Evolutionary conservation across 2,329 filamentous ascomycete genomes (phyloP).

Genomic region (Ceratocystis lukuohia): DNA sequence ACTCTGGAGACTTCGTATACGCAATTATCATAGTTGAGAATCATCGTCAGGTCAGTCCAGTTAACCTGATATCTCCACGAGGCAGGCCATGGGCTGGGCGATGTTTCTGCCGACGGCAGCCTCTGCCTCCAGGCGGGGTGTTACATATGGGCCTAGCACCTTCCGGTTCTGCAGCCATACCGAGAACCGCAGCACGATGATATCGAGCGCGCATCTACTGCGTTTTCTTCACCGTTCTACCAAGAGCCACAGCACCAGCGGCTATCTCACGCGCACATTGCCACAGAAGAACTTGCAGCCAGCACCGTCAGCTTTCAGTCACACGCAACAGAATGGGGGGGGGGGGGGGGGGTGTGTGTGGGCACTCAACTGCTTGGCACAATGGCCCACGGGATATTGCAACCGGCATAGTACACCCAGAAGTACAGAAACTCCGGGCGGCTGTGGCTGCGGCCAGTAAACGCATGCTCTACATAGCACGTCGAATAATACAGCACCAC

Average conservation of each 20-base stretch:
- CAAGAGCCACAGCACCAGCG: background rate
- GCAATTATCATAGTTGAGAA: too few species aligned
- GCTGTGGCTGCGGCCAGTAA: constrained; percentile 37
- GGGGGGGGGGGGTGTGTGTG: too few species aligned
- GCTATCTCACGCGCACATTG: background rate
- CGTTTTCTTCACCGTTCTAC: background rate
- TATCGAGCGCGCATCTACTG: background rate
- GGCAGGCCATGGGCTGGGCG: too few species aligned
- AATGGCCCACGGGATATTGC: constrained; percentile 44
- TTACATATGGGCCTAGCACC: background rate
- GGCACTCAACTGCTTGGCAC: constrained; percentile 12
- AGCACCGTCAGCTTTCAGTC: constrained; percentile 32
- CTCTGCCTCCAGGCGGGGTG: too few species aligned
- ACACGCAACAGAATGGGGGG: background rate
- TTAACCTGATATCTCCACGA: too few species aligned
- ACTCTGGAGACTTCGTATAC: too few species aligned
- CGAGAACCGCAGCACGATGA: background rate
- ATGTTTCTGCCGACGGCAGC: too few species aligned
- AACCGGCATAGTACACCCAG: constrained; percentile 49
- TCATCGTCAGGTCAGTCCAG: too few species aligned
- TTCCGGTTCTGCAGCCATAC: background rate
- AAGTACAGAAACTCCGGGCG: constrained; percentile 48
- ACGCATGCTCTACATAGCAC: constrained; percentile 35
- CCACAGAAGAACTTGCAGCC: constrained; percentile 30
- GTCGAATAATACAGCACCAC: constrained; percentile 51